Percentiles rank a stretch among this genome's conserved stretches.
phyloP scores from a whole-genome alignment of 345 rosid species.

The Balakata baccata region DNA sequence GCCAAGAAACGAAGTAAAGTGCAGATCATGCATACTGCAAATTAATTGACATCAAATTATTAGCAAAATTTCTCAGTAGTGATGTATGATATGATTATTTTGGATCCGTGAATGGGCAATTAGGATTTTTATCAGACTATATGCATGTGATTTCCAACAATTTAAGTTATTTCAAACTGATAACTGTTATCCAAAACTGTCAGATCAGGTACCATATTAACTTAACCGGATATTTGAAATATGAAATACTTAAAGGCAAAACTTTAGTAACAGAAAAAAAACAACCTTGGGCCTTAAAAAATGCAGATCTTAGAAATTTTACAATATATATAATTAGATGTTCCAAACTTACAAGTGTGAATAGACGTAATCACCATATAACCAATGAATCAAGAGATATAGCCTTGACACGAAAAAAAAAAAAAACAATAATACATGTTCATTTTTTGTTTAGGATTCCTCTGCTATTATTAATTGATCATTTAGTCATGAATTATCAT shows the following conservation, averaged over 20 bases:
- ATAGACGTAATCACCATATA: neutral
- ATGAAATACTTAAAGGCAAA: neutral
- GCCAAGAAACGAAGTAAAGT: neutral
- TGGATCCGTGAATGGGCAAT: neutral
- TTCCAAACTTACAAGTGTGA: too few relatives aligned
- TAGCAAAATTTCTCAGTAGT: neutral
- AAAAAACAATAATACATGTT: neutral
- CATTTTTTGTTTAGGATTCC: neutral
- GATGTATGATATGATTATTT: neutral
- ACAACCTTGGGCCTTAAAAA: too few relatives aligned
- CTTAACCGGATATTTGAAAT: neutral
- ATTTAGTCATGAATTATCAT: slow-evolving; percentile 9
- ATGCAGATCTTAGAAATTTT: neutral
- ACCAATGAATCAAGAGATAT: neutral
- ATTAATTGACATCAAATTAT: neutral
- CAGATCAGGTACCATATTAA: too few relatives aligned
- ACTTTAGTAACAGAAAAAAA: neutral
- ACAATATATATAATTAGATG: neutral
- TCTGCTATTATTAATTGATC: neutral
- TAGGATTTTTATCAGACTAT: neutral
- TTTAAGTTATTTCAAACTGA: too few relatives aligned
- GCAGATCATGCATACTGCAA: neutral
- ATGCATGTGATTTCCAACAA: neutral
- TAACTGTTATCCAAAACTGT: too few relatives aligned
- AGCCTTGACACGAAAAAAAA: neutral